phyloP scores from a whole-genome alignment of 179 eudicot genomes.

The Beta lomatogona region DNA sequence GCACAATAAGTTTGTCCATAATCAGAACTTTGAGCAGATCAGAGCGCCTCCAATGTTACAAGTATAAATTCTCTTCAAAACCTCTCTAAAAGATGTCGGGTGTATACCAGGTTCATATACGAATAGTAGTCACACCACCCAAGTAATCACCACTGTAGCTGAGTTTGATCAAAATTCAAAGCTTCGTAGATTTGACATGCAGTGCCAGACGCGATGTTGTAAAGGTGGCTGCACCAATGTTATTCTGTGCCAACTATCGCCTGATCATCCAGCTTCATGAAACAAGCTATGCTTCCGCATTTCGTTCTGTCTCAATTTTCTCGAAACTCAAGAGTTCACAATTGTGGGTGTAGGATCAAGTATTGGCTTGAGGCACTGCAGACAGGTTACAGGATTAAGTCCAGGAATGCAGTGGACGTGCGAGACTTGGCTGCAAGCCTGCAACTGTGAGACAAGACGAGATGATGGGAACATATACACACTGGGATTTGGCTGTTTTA shows the following conservation, averaged over 20 bases:
- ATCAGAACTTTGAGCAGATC: too few species aligned
- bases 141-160: background rate
- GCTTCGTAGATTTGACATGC: background rate
- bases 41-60: too few species aligned
- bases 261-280: background rate
- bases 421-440: background rate
- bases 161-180: background rate
- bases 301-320: background rate
- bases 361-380: background rate
- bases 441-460: background rate
- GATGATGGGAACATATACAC: background rate
- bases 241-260: background rate
- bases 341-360: background rate
- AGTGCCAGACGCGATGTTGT: background rate
- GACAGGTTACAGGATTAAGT: background rate
- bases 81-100: background rate
- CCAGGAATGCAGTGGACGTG: background rate
- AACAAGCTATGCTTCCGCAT: background rate
- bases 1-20: too few species aligned
- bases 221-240: background rate
- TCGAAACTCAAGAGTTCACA: background rate
- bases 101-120: background rate
- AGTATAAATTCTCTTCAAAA: too few species aligned
- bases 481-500: background rate
- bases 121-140: background rate